Percentiles rank a stretch among this genome's conserved stretches.
Evolutionary conservation across 805 yeast species (phyloP).

Genomic region (Sugiyamaella marilandica): DNA sequence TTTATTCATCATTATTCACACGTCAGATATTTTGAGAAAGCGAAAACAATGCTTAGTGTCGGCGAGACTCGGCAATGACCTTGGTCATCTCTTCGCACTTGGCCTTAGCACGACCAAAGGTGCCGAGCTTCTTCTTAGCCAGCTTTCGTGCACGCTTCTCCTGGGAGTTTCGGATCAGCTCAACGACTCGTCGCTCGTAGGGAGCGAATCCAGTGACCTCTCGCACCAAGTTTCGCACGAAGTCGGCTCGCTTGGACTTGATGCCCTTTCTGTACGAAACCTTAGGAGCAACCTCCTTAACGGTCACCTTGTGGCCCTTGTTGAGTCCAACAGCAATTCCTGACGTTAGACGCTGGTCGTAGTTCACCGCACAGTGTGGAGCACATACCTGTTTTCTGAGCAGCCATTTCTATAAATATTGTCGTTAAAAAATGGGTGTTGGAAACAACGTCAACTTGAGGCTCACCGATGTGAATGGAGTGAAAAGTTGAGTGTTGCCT

Average conservation of each 20-base stretch:
- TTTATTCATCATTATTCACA: slow-evolving; percentile 4
- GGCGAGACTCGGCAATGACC: slow-evolving; percentile 93
- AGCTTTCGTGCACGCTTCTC: slow-evolving; percentile 99
- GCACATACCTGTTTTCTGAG: slow-evolving; percentile 26
- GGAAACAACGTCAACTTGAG: slow-evolving; percentile 4
- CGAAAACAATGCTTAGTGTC: slow-evolving; percentile 18
- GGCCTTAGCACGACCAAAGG: slow-evolving; percentile 98
- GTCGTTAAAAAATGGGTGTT: slow-evolving; percentile 3
- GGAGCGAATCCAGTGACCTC: slow-evolving; percentile 99
- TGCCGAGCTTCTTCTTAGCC: slow-evolving; percentile 98
- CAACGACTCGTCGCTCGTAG: slow-evolving; percentile 99
- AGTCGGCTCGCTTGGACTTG: slow-evolving; percentile 88
- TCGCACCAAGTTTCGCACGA: slow-evolving; percentile 91
- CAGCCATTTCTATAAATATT: slow-evolving; percentile 20
- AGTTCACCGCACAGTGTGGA: not conserved
- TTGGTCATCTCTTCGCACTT: slow-evolving; percentile 98
- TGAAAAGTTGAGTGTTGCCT: not conserved
- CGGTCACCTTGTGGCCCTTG: slow-evolving; percentile 97
- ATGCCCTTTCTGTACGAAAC: slow-evolving; percentile 96
- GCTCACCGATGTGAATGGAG: not conserved
- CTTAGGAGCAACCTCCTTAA: slow-evolving; percentile 79
- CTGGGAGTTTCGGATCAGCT: slow-evolving; percentile 99
- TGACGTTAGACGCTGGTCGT: slow-evolving; percentile 26
- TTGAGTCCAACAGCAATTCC: slow-evolving; percentile 96
- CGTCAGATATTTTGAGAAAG: not conserved